Evolutionary conservation across 495 filamentous ascomycete species (phyloP).

Genomic region (Aspergillus nidulans): DNA sequence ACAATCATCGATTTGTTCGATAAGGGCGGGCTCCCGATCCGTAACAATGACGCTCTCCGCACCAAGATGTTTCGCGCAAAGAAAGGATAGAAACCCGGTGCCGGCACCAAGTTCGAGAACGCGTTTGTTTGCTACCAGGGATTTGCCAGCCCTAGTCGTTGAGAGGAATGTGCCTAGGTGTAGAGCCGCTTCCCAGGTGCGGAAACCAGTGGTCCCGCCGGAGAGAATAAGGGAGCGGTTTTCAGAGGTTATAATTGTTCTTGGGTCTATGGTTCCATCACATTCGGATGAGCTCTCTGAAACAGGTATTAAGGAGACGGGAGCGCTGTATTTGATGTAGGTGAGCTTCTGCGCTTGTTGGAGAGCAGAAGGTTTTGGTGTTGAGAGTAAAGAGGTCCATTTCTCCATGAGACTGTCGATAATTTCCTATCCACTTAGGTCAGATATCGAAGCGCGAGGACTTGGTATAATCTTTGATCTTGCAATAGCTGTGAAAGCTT

Average conservation of each 20-base stretch:
- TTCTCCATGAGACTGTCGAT: constrained; percentile 64
- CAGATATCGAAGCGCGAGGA: not conserved
- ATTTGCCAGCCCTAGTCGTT: constrained; percentile 33
- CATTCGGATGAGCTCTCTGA: not conserved
- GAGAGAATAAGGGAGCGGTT: constrained; percentile 68
- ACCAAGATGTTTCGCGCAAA: constrained; percentile 72
- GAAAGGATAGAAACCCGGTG: constrained; percentile 77
- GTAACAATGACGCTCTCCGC: constrained; percentile 64
- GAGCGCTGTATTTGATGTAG: constrained; percentile 66
- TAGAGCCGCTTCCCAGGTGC: constrained; percentile 94
- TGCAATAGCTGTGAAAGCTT: too few species aligned
- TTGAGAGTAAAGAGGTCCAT: constrained; percentile 55
- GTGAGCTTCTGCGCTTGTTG: constrained; percentile 67
- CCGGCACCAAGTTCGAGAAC: constrained; percentile 88
- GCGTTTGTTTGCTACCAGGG: constrained; percentile 49
- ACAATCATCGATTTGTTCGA: constrained; percentile 65
- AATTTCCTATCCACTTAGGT: constrained; percentile 54
- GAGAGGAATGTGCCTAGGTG: constrained; percentile 74
- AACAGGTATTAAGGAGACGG: constrained; percentile 40
- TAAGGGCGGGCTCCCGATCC: constrained; percentile 72
- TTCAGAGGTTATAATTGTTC: constrained; percentile 49
- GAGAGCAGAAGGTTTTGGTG: constrained; percentile 55
- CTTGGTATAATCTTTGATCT: too few species aligned
- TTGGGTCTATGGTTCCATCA: not conserved
- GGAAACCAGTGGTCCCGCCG: constrained; percentile 74